Evolutionary conservation across 2,329 filamentous ascomycete genomes (phyloP).

Genomic region (Pseudopyricularia cyperi): DNA sequence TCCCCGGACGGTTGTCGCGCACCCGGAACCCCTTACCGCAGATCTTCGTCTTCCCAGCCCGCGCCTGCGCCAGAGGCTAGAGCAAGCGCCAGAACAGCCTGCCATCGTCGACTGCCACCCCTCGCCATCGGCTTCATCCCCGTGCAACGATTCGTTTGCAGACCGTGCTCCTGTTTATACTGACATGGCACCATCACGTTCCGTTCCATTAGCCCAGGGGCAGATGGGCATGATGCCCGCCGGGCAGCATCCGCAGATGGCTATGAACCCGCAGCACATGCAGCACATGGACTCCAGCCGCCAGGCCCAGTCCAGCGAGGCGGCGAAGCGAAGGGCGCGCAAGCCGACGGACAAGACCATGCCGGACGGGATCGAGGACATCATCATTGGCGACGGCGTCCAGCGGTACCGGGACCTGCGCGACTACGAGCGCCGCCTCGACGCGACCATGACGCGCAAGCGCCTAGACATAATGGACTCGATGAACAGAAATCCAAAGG

Average conservation of each 20-base stretch:
- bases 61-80: background rate
- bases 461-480: constrained; percentile 80
- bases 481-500: constrained; percentile 60
- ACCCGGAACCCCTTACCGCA: background rate
- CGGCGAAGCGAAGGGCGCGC: constrained; percentile 66
- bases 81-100: background rate
- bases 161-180: background rate
- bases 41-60: background rate
- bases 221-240: constrained; percentile 16
- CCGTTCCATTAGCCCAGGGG: background rate
- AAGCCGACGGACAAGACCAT: constrained; percentile 94
- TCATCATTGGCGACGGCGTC: constrained; percentile 69
- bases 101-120: background rate
- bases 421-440: constrained; percentile 76
- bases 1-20: background rate
- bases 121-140: background rate
- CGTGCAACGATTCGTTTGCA: background rate
- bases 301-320: constrained; percentile 40
- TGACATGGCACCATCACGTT: constrained; percentile 1
- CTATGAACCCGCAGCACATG: constrained; percentile 34
- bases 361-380: constrained; percentile 76
- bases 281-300: constrained; percentile 23
- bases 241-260: constrained; percentile 36
- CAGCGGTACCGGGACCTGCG: constrained; percentile 72
- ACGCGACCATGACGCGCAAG: constrained; percentile 91